Base-by-base conservation (phyloP, 768 basidiomycete genomes). In the Tephrocybe sp. region DNA sequence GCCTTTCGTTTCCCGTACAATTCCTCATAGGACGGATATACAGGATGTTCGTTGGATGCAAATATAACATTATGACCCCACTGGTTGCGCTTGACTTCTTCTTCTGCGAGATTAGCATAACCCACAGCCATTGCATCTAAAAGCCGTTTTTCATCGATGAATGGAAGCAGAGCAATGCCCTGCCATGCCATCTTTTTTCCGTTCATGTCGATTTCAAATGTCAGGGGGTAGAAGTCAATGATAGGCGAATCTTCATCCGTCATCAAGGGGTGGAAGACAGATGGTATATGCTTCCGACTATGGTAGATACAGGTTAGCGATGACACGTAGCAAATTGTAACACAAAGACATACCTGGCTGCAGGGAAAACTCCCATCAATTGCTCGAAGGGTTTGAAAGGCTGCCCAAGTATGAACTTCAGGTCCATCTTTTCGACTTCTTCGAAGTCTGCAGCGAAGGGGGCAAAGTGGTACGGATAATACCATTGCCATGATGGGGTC, bases 131-230 rank as follows among this genome's bases (percentile, higher is more conserved):
- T 92, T 3, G 94, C 92, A 31, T 82, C 85, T 48, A 98, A 72
- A 20, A 99, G 71, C 31, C 94, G 81, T 49, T 77, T 78, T 65
- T 85, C 78, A 63, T 98, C 91, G 55, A 99, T 98, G 74, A 98
- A 99, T 0, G 97, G 95, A 17, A 99, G 74, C 8, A 99, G 74
- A 0, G 97, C 95, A 49, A 99, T 93, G 48, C 97, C 97, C 68
- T 99, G 96, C 97, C 97, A 99, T 6, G 90, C 78, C 95, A 98
- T 98, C 71, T 89, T 91, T 73, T 98, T 98, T 52, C 97, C 97
- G 63, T 99, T 99, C 97, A 99, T 99, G 68, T 99, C 97, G 62
- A 98, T 87, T 60, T 95, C 84, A 67, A 99, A 99, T 13, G 87
- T 82, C 0, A 76, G 56, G 0, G 96, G 96, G 69, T 98, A 98